A percentile compares a stretch with the other conserved stretches of the same genome.
phyloP scores from a whole-genome alignment of 208 protist species.

The Leishmania arabica region DNA sequence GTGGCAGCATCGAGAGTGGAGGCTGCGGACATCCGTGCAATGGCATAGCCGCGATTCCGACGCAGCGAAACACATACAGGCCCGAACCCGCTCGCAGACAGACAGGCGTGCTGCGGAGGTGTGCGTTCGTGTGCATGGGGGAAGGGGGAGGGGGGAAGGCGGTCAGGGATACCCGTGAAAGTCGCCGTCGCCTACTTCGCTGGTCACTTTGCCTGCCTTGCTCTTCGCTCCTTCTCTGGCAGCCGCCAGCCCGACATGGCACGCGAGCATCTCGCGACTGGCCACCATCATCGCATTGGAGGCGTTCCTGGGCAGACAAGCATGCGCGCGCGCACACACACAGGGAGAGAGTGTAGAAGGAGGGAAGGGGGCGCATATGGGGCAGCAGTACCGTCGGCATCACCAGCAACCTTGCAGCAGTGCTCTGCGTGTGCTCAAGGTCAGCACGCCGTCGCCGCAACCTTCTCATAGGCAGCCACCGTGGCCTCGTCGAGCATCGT shows the following conservation, averaged over 20 bases:
- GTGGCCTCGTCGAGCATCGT: conserved; percentile 29
- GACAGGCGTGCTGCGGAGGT: neutral
- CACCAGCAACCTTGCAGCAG: neutral
- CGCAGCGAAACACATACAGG: neutral
- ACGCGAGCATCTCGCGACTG: neutral
- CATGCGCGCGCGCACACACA: neutral
- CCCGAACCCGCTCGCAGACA: neutral
- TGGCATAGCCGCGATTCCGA: neutral
- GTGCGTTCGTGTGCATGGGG: neutral
- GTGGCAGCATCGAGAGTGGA: neutral
- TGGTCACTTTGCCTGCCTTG: too few relatives aligned
- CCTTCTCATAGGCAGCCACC: conserved; percentile 4
- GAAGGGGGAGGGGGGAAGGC: neutral
- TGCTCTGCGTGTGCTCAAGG: neutral
- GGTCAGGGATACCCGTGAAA: too few relatives aligned
- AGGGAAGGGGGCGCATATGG: neutral
- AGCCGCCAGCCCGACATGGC: too few relatives aligned
- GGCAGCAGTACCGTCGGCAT: neutral
- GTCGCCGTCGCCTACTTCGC: too few relatives aligned
- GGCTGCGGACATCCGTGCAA: neutral
- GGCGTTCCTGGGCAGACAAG: neutral
- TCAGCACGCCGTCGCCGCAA: neutral
- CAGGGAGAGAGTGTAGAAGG: neutral
- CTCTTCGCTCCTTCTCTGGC: too few relatives aligned
- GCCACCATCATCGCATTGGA: neutral